A percentile compares a stretch with the other conserved stretches of the same genome.
These are phyloP conservation scores for Talaromyces funiculosus DNA, from an alignment of 2,329 filamentous ascomycete species.

Conservation along the genomic window DNA sequence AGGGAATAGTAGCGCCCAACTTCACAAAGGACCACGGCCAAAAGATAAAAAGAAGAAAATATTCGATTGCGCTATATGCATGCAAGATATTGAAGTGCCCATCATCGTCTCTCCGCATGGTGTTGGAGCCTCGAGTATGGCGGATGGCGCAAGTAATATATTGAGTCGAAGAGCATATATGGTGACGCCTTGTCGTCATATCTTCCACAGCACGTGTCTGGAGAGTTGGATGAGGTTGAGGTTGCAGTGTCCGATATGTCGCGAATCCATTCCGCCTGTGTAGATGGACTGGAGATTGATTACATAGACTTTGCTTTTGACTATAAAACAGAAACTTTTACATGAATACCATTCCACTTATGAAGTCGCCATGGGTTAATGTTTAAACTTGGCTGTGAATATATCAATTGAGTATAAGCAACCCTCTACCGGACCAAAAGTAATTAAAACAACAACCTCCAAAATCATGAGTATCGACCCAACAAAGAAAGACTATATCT, in stretches of 20 bases:
- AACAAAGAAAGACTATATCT: background rate
- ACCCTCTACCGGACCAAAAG: background rate
- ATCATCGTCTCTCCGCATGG: conserved; percentile 55
- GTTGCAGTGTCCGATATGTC: conserved; percentile 90
- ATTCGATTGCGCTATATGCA: conserved; percentile 93
- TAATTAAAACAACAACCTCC: background rate
- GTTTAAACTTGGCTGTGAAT: background rate
- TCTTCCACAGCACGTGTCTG: conserved; percentile 86
- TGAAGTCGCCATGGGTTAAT: background rate
- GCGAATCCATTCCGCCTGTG: conserved; percentile 79
- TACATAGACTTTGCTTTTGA: background rate
- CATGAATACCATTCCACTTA: background rate
- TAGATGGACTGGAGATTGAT: conserved; percentile 37
- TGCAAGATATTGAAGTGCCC: conserved; percentile 84
- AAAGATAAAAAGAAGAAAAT: conserved; percentile 51
- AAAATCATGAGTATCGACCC: conserved; percentile 20
- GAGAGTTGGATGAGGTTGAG: conserved; percentile 95
- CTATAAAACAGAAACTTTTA: background rate
- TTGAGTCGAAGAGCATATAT: conserved; percentile 82
- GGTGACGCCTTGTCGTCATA: conserved; percentile 94
- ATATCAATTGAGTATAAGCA: background rate
- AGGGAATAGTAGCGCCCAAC: background rate
- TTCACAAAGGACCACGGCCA: conserved; percentile 30
- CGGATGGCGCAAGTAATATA: conserved; percentile 53
- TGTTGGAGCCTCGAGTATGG: conserved; percentile 41